Base-by-base conservation (phyloP, 2,329 filamentous ascomycete genomes). In the Mycocentrospora acerina region DNA sequence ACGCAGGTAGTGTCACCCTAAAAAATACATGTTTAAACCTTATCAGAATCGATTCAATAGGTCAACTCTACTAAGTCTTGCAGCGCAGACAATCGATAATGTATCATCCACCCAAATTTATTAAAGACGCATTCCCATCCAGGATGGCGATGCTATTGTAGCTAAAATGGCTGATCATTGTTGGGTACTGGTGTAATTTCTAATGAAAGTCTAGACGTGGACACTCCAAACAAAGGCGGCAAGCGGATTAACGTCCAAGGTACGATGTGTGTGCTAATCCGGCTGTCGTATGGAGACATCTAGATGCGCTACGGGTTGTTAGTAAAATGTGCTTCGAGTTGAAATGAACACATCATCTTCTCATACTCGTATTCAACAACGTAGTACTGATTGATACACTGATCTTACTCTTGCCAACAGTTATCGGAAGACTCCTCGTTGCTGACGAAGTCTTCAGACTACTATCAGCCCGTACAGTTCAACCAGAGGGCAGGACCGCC, bases 381-480 rank as follows among this genome's bases (percentile, higher is more conserved):
- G 13, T 36, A 27, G 31, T 44, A n/a, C 40, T 47, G 16, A 40
- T 48, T 29, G 40, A 30, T 31, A 31, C 32, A 4, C 35, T 38
- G 26, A 31, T 46, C 31, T 15, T 49, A 29, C 50, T 53, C 32
- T 47, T 55, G 30, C 45, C 40, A 25, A 22, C 35, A 18, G n/a
- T 35, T 19, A 37, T 33, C 15, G 44, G 34, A 17, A 37, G 17
- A 27, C 28, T 34, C 10, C 32, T 19, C 22, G 26, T 26, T 14
- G 29, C 24, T 15, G 29, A 17, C 16, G 39, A 37, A 25, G 40
- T 39, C 58, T 63, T 62, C 37, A 39, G 42, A 50, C 34, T 18
- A 16, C 39, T 48, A 55, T 61, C 52, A 63, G 56, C 50, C 59
- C 55, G 47, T 41, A 49, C 48, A 48, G 32, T 43, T 52, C 55